Base-by-base conservation (phyloP, 2,329 filamentous ascomycete genomes). In the Xylaria sp. region DNA sequence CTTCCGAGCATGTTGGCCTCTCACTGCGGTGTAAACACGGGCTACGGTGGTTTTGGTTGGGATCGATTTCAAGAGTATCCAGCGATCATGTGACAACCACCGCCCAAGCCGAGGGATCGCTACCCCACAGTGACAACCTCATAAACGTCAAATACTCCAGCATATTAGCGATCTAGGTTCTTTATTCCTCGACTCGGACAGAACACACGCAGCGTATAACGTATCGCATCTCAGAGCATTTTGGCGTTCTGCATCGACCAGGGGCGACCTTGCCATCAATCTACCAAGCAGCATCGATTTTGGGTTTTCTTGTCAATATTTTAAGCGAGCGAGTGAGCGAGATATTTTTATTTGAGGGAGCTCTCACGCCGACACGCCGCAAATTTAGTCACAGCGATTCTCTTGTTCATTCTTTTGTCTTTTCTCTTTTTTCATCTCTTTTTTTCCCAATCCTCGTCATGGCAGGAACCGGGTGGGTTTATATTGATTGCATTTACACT, bases 1-100 rank as follows among this genome's bases (percentile, higher is more conserved):
- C 86, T 98, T 63, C 94, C 94, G 51, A 97, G 93, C 83, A 92
- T 94, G 88, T 85, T 97, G 70, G 88, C 92, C 75, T 90, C 92
- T 70, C 93, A 93, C 79, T 98, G 95, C 82, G 93, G 93, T 75
- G 89, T 94, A 67, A 91, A 91, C 78, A 85, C 90, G 69, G 91
- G 90, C 69, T 94, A 92, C 83, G 87, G 88, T 74, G 87, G 90
- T 72, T 97, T 97, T 79, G 93, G 92, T 75, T 97, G 93, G 93
- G 93, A 93, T 80, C 87, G 92, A 75, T 93, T 92, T 79, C 92
- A 92, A 78, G 93, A 95, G 81, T 97, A 94, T 80, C 87, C 93
- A 74, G 91, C 93, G 71, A 94, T 91, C 73, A 97, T 97, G 85
- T 98, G 92, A 92, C 86, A 88, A 88, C 82, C 86, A 88, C 77